Evolutionary conservation across 805 yeast genomes (phyloP).

Genomic region (Debaryomyces maramus): DNA sequence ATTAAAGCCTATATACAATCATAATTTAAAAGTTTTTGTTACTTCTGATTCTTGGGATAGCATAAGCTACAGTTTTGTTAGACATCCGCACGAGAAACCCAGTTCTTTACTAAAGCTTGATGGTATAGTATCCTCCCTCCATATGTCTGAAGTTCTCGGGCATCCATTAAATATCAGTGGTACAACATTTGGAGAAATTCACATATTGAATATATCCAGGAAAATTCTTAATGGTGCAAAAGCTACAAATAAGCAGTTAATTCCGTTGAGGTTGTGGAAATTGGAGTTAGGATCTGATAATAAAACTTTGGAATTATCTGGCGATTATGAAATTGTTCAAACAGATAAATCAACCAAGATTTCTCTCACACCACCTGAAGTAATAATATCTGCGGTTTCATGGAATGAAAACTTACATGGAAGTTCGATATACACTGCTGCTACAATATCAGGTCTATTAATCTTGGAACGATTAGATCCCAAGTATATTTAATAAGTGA

Average conservation of each 20-base stretch:
- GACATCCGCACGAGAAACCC: constrained; percentile 37
- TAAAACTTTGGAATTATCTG: constrained; percentile 19
- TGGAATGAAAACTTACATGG: constrained; percentile 55
- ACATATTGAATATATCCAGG: constrained; percentile 37
- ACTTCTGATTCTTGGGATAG: constrained; percentile 29
- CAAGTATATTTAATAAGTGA: not conserved
- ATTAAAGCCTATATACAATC: constrained; percentile 31
- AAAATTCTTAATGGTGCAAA: constrained; percentile 36
- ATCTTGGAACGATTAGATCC: constrained; percentile 44
- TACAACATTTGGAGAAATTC: constrained; percentile 36
- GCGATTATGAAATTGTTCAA: constrained; percentile 29
- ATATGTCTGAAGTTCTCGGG: constrained; percentile 30
- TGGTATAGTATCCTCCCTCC: constrained; percentile 28
- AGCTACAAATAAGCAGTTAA: constrained; percentile 37
- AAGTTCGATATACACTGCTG: constrained; percentile 55
- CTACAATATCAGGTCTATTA: constrained; percentile 51
- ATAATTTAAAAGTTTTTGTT: constrained; percentile 24
- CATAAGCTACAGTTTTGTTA: constrained; percentile 26
- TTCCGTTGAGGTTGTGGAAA: constrained; percentile 42
- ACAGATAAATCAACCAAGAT: constrained; percentile 29
- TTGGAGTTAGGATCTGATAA: constrained; percentile 12
- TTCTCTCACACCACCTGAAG: constrained; percentile 48
- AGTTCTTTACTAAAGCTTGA: constrained; percentile 31
- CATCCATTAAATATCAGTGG: constrained; percentile 40
- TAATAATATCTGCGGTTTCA: constrained; percentile 47